Percentiles rank a stretch among this genome's conserved stretches.
phyloP scores from a whole-genome alignment of 345 rosid species.

The Salix dunnii region DNA sequence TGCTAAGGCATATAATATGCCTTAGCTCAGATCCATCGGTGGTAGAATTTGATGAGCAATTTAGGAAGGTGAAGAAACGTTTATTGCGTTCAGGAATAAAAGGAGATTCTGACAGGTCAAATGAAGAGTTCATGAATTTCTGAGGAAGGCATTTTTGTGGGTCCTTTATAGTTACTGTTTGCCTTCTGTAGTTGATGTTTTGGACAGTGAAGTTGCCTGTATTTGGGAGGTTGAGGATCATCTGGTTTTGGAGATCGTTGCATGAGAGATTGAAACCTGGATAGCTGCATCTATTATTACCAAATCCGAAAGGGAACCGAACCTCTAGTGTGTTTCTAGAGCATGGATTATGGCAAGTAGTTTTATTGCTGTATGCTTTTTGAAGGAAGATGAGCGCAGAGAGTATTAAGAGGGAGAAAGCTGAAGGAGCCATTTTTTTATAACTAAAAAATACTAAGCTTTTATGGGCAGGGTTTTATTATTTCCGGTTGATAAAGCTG shows the following conservation, averaged over 20 bases:
- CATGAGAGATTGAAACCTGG: slow-evolving; percentile 47
- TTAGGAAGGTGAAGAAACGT: slow-evolving; percentile 26
- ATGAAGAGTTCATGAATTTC: slow-evolving; percentile 21
- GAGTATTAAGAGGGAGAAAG: neutral
- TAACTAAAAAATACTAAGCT: neutral
- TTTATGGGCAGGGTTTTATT: neutral
- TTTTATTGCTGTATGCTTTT: neutral
- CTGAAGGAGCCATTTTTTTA: neutral
- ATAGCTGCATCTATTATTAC: slow-evolving; percentile 24
- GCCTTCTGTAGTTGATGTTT: slow-evolving; percentile 35
- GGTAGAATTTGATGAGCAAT: slow-evolving; percentile 22
- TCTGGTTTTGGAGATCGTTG: slow-evolving; percentile 2
- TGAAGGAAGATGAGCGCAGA: neutral
- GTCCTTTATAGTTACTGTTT: slow-evolving; percentile 31
- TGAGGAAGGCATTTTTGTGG: slow-evolving; percentile 36
- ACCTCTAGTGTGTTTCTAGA: neutral
- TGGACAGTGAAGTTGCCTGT: slow-evolving; percentile 41
- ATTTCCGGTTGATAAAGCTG: neutral
- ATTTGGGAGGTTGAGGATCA: slow-evolving; percentile 27
- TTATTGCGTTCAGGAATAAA: neutral
- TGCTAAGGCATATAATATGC: slow-evolving; percentile 37
- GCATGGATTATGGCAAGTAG: slow-evolving; percentile 18
- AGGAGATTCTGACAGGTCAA: slow-evolving; percentile 30
- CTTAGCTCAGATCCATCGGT: neutral
- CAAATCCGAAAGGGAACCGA: slow-evolving; percentile 42